A percentile compares a stretch with the other conserved stretches of the same genome.
phyloP scores from a whole-genome alignment of 495 filamentous ascomycete genomes.

The Cetradonia linearis region DNA sequence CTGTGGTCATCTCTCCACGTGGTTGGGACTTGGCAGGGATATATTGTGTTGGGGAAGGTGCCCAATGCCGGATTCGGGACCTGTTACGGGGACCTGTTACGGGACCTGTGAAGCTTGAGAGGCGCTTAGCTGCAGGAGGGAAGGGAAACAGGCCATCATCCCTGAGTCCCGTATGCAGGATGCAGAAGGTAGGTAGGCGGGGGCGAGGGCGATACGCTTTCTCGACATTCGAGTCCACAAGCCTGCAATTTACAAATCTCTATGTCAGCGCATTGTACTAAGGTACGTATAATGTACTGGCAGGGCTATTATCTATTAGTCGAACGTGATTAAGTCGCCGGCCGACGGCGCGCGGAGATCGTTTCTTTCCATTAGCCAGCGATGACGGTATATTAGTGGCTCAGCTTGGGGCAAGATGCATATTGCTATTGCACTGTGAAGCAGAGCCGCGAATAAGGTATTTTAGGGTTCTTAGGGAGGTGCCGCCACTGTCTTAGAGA shows the following conservation, averaged over 20 bases:
- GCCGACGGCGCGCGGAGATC: background rate
- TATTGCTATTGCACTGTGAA: no score
- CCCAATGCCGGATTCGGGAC: conserved; percentile 7
- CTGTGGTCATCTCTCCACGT: conserved; percentile 4
- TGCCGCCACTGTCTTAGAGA: no score
- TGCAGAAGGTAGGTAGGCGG: conserved; percentile 6
- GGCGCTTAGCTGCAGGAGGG: conserved; percentile 3
- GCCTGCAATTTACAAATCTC: background rate
- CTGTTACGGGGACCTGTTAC: conserved; percentile 9
- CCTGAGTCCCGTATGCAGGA: no score
- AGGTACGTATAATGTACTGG: no score
- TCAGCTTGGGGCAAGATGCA: background rate
- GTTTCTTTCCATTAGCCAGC: no score
- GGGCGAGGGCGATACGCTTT: conserved; percentile 6
- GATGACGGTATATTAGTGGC: background rate
- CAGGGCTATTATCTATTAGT: conserved; percentile 1
- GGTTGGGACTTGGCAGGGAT: conserved; percentile 9
- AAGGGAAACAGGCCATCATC: background rate
- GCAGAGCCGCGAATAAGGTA: conserved; percentile 11
- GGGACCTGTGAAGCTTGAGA: conserved; percentile 6
- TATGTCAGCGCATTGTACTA: conserved; percentile 1
- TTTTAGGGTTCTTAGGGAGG: conserved; percentile 5
- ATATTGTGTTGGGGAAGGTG: conserved; percentile 1
- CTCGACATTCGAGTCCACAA: background rate
- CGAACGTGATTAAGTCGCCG: conserved; percentile 6